Percentiles rank a stretch among this genome's conserved stretches.
Conservation (phyloP, 192 early-diverging fungal genomes). For the Podila horticola region DNA sequence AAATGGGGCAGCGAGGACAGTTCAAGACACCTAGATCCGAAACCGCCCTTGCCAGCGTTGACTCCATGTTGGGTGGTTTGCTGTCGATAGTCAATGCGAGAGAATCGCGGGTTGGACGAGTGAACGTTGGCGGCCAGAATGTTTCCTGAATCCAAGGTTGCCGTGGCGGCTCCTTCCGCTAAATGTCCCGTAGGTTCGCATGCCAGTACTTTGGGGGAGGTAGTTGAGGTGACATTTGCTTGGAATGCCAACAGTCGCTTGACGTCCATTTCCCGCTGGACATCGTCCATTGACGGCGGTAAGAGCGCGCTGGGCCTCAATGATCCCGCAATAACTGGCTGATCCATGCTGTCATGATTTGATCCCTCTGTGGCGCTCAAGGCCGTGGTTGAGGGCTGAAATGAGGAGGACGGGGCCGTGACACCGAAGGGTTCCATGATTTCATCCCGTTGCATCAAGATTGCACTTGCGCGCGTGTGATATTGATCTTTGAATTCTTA, state of each 20-base stretch:
- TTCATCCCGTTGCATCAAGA: background rate
- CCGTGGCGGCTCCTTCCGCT: background rate
- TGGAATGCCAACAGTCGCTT: background rate
- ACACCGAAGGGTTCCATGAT: no score
- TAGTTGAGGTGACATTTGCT: background rate
- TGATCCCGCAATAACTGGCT: background rate
- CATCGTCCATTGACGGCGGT: background rate
- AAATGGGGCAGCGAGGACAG: slow-evolving; percentile 1
- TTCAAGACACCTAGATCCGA: background rate
- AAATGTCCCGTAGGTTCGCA: background rate
- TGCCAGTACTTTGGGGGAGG: background rate
- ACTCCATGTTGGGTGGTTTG: no score
- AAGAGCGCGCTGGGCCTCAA: background rate
- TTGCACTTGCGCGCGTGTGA: no score
- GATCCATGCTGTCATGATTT: no score
- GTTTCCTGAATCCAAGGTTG: background rate
- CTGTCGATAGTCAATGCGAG: no score
- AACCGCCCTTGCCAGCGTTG: background rate
- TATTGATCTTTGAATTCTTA: no score
- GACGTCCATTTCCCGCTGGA: background rate
- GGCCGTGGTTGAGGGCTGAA: no score
- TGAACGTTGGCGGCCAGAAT: no score
- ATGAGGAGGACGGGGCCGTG: no score
- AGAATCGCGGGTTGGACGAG: no score
- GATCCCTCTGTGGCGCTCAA: no score